phyloP scores from a whole-genome alignment of 345 rosid species.

The Sonneratia alba region DNA sequence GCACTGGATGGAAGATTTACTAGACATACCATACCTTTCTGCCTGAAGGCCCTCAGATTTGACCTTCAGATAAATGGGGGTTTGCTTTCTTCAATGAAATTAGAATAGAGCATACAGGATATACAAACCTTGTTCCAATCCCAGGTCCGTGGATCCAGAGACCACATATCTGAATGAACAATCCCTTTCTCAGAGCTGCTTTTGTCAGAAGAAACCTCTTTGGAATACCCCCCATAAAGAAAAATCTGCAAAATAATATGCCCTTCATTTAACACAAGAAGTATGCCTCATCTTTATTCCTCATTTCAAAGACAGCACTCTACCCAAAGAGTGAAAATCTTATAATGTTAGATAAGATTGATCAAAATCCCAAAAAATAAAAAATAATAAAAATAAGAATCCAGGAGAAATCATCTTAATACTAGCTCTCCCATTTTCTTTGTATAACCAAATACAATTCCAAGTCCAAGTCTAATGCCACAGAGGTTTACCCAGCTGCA shows the following conservation, averaged over 20 bases:
- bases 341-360: neutral
- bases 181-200: conserved; percentile 71
- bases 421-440: too few relatives aligned
- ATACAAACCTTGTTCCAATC: conserved; percentile 91
- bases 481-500: neutral
- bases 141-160: conserved; percentile 97
- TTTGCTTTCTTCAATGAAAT: neutral
- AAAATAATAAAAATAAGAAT: neutral
- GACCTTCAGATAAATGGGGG: neutral
- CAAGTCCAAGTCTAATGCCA: neutral
- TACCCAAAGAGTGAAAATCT: neutral
- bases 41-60: neutral
- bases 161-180: conserved; percentile 93
- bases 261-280: neutral
- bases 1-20: neutral
- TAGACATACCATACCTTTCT: neutral
- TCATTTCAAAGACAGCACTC: neutral
- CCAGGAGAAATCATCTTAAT: neutral
- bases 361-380: neutral
- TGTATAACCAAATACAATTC: neutral
- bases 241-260: conserved; percentile 40
- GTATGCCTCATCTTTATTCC: neutral
- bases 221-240: conserved; percentile 90
- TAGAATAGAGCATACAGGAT: neutral
- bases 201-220: conserved; percentile 82